phyloP scores from a whole-genome alignment of 169 alveolate genomes.

The Plasmodium inui region DNA sequence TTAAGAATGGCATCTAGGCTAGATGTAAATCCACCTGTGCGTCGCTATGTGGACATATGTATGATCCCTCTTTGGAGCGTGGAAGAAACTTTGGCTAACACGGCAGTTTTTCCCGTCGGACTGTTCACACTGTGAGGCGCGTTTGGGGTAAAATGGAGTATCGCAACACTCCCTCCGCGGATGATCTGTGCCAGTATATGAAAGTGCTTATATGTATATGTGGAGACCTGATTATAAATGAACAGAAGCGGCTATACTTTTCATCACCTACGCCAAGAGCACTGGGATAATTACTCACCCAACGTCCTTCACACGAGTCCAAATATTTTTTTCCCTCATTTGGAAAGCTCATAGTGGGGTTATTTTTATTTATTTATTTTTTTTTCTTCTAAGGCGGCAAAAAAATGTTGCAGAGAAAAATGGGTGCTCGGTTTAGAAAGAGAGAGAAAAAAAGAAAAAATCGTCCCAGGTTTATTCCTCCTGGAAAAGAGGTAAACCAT shows the following conservation, averaged over 20 bases:
- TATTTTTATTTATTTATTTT: background rate
- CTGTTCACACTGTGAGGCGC: background rate
- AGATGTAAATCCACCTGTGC: background rate
- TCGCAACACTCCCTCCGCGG: background rate
- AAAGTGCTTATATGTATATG: background rate
- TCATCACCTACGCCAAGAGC: background rate
- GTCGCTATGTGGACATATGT: background rate
- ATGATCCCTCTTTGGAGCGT: background rate
- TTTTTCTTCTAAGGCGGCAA: background rate
- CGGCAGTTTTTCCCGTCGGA: background rate
- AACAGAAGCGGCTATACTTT: background rate
- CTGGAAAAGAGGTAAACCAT: background rate
- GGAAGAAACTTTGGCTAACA: background rate
- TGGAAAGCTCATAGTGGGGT: background rate
- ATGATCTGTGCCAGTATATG: background rate
- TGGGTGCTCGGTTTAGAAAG: background rate
- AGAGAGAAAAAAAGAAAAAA: background rate
- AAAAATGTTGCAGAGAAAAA: background rate
- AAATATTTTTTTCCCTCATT: background rate
- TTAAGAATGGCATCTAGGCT: background rate
- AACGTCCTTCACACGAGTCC: background rate
- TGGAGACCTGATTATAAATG: background rate
- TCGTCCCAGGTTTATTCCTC: background rate
- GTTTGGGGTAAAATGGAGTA: background rate
- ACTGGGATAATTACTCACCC: background rate